Evolutionary conservation across 2,329 filamentous ascomycete genomes (phyloP).

Genomic region (Talaromyces verruculosus): DNA sequence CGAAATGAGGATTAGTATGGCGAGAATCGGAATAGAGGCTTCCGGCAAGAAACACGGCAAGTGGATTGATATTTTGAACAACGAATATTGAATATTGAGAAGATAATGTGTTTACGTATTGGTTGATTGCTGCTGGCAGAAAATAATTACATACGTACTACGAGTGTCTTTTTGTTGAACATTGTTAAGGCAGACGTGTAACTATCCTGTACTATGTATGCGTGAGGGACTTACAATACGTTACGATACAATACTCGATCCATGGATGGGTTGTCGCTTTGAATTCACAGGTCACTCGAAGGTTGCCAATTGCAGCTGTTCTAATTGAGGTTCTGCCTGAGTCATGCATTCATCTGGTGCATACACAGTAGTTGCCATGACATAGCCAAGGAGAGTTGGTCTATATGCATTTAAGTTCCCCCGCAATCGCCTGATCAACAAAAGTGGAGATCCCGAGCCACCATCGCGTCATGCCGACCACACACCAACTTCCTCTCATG

Average conservation of each 20-base stretch:
- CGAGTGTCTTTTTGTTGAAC: too few relatives aligned
- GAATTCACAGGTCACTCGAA: background rate
- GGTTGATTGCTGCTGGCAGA: background rate
- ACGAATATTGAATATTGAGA: background rate
- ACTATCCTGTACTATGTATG: background rate
- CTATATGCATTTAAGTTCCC: background rate
- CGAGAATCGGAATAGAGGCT: constrained; percentile 13
- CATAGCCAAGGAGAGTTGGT: background rate
- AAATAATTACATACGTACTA: background rate
- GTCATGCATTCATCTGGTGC: background rate
- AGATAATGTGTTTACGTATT: background rate
- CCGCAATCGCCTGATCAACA: constrained; percentile 1
- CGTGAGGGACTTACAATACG: background rate
- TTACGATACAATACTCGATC: background rate
- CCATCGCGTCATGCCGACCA: background rate
- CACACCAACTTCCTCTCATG: background rate
- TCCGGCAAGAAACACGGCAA: constrained; percentile 1
- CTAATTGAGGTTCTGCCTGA: background rate
- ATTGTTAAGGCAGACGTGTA: too few relatives aligned
- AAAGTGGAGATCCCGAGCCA: background rate
- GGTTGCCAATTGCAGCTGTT: background rate
- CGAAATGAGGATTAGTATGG: background rate
- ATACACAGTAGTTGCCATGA: background rate
- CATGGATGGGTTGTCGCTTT: background rate
- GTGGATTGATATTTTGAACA: background rate